Evolutionary conservation across 305 asterid species (phyloP), one percentile per base, ranked within the genome.

Genomic region (Petunia hybrid): DNA sequence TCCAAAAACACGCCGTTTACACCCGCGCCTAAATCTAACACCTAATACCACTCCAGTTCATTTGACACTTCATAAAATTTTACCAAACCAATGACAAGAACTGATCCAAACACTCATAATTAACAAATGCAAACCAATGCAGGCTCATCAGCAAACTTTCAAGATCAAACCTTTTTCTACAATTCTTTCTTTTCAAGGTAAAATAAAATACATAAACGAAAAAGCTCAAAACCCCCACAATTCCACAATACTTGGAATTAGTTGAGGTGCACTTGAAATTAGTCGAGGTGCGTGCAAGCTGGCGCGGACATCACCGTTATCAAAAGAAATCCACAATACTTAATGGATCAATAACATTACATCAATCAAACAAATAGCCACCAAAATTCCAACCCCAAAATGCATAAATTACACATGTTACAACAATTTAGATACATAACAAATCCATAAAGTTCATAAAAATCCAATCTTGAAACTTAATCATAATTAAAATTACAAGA

Each of bases 11-110:
- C 93, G 94, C 93, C 94, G 89, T 91, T 92, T 89, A 88, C 91
- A 91, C 97, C 95, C 89, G 90, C 91, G 91, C 96, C 93, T 92
- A 92, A 94, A 92, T 90, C 92, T 90, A 95, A 94, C 95, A 93
- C 95, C 96, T 90, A 91, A 91, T 95, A 92, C 98, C 97, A 94
- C 97, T 95, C 98, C 51, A 73, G 14, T 36, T 51, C 8, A 36
- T 12, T 51, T 51, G 3, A 51, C 78, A 35, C 8, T 12, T 40
- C 0, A 6, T 35, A 51, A 69, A 51, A 2, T 12, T 13, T 36
- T 6, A 73, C 36, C 31, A 35, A 71, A 31, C 60, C 43, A 73
- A 73, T 51, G 42, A 51, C 46, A 13, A 73, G 43, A 46, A 71
- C 61, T 71, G 12, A 71, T 12, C 12, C 42, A 48, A 3, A 71